Percentiles rank a stretch among this genome's conserved stretches.
Evolutionary conservation across 1,284 basidiomycete genomes (phyloP).

Genomic region (Cutaneotrichosporon cavernicola): DNA sequence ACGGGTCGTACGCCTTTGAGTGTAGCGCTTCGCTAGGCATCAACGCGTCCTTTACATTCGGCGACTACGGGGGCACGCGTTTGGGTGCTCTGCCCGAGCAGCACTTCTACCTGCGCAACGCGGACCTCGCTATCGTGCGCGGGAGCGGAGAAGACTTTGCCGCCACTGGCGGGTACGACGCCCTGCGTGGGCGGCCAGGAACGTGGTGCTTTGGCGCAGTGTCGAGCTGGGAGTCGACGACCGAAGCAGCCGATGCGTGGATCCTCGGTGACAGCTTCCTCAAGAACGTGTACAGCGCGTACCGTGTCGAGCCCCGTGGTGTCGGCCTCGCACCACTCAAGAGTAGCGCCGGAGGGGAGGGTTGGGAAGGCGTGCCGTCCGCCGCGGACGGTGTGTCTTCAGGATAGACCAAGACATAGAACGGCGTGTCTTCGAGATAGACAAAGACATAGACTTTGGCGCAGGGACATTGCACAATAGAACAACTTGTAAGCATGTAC

Average conservation of each 20-base stretch:
- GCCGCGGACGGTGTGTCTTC: not conserved
- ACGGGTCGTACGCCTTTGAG: slow-evolving; percentile 2
- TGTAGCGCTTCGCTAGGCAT: not conserved
- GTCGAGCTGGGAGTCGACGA: not conserved
- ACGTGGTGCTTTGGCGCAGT: not conserved
- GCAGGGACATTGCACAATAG: no score
- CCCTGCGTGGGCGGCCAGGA: not conserved
- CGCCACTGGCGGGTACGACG: not conserved
- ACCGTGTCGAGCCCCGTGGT: slow-evolving; percentile 53
- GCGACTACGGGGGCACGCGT: not conserved
- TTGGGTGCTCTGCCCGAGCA: not conserved
- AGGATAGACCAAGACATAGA: not conserved
- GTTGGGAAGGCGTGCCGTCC: slow-evolving; percentile 3
- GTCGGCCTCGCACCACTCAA: slow-evolving; percentile 53
- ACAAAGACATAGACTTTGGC: not conserved
- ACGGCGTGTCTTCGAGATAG: not conserved
- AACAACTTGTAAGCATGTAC: no score
- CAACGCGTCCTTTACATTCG: not conserved
- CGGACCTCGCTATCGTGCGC: slow-evolving; percentile 1
- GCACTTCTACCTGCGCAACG: not conserved
- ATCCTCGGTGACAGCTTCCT: slow-evolving; percentile 93
- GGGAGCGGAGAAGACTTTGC: not conserved
- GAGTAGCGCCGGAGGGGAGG: slow-evolving; percentile 8
- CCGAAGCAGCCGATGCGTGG: slow-evolving; percentile 56
- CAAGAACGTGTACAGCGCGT: slow-evolving; percentile 60